Evolutionary conservation across 805 yeast species (phyloP).

Genomic region (Zygosaccharomyces lentus): DNA sequence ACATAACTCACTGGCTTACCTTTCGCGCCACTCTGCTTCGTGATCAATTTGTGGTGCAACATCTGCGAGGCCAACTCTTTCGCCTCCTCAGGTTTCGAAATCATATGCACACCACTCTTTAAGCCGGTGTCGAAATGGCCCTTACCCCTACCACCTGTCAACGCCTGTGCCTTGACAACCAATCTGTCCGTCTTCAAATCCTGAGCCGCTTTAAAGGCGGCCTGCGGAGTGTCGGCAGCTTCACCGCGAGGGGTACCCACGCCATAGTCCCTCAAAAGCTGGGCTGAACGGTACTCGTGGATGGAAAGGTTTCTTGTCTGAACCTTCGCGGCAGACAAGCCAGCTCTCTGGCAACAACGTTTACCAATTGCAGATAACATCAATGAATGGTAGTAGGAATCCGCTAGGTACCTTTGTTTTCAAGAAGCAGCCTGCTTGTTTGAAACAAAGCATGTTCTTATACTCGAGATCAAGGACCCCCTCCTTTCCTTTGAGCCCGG

Average conservation of each 20-base stretch:
- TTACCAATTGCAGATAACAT: slow-evolving; percentile 14
- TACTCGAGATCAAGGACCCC: slow-evolving; percentile 2
- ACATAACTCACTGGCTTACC: slow-evolving; percentile 98
- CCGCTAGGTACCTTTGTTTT: neutral
- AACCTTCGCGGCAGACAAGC: slow-evolving; percentile 7
- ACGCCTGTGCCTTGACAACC: slow-evolving; percentile 96
- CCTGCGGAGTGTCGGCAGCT: slow-evolving; percentile 86
- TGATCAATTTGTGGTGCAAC: slow-evolving; percentile 89
- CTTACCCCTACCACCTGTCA: slow-evolving; percentile 99
- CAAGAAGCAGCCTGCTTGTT: too few species aligned
- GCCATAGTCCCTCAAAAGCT: slow-evolving; percentile 73
- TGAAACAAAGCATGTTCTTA: neutral
- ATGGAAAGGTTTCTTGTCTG: slow-evolving; percentile 70
- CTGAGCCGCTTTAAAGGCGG: slow-evolving; percentile 80
- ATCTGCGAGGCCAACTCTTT: slow-evolving; percentile 79
- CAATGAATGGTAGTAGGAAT: neutral
- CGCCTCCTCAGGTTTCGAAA: slow-evolving; percentile 81
- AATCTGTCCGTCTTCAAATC: slow-evolving; percentile 60
- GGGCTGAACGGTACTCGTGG: slow-evolving; percentile 95
- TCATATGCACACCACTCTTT: slow-evolving; percentile 94
- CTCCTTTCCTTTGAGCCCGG: slow-evolving; percentile 7
- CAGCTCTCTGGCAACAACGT: slow-evolving; percentile 8
- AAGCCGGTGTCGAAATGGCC: slow-evolving; percentile 95
- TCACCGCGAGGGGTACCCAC: slow-evolving; percentile 88
- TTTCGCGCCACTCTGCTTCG: slow-evolving; percentile 96